Percentiles rank a stretch among this genome's conserved stretches.
Conservation (phyloP, 1,284 basidiomycete genomes). For the Neonothopanus nambi region DNA sequence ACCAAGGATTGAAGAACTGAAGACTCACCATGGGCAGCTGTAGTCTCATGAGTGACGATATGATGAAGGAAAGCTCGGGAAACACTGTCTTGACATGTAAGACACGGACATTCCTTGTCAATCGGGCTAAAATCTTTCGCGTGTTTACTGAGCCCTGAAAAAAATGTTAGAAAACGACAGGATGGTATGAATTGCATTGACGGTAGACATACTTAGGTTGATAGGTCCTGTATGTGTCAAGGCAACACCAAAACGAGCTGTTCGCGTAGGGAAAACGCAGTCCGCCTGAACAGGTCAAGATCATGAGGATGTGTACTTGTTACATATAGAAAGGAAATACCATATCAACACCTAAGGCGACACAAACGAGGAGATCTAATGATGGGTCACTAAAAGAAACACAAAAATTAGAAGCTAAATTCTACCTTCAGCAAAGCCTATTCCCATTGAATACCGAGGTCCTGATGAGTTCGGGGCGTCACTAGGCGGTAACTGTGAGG, state of each 20-base stretch:
- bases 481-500: slow-evolving; percentile 6
- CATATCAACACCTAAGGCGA: slow-evolving; percentile 89
- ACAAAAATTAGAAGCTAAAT: not conserved
- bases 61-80: slow-evolving; percentile 75
- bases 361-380: slow-evolving; percentile 76
- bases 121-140: slow-evolving; percentile 68
- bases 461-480: slow-evolving; percentile 39
- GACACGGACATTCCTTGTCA: slow-evolving; percentile 76
- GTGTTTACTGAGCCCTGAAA: slow-evolving; percentile 65
- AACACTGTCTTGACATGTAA: slow-evolving; percentile 66
- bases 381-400: slow-evolving; percentile 28
- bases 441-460: slow-evolving; percentile 85
- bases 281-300: slow-evolving; percentile 57
- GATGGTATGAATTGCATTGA: not conserved
- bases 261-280: slow-evolving; percentile 87
- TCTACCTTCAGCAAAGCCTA: slow-evolving; percentile 85
- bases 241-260: slow-evolving; percentile 85
- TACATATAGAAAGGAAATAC: slow-evolving; percentile 34
- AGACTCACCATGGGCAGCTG: slow-evolving; percentile 71
- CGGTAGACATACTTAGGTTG: slow-evolving; percentile 62
- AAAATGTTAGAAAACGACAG: slow-evolving; percentile 7
- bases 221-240: slow-evolving; percentile 77
- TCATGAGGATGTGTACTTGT: not conserved
- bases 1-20: slow-evolving; percentile 17
- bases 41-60: slow-evolving; percentile 73